Conservation (phyloP, 2,329 filamentous ascomycete genomes). For the Claviceps humidiphila region DNA sequence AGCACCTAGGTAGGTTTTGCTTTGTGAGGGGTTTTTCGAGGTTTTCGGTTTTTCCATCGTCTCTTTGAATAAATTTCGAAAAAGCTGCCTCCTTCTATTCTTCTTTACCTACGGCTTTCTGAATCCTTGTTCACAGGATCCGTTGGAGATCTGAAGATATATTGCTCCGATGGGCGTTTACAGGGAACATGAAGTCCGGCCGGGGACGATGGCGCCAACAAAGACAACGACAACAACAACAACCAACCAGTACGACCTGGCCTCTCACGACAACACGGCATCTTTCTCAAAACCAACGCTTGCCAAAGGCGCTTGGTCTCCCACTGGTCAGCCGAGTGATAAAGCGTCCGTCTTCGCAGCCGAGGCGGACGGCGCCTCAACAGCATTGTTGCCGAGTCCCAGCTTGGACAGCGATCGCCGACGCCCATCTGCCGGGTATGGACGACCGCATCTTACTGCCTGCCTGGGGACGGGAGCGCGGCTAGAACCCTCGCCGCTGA, state of each 20-base stretch:
- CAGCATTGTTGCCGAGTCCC: slow-evolving; percentile 12
- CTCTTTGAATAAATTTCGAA: not conserved
- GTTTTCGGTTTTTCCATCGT: not conserved
- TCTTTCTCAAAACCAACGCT: slow-evolving; percentile 1
- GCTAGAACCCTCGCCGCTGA: slow-evolving; percentile 10
- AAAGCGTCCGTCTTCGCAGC: slow-evolving; percentile 2
- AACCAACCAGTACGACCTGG: not conserved
- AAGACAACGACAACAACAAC: not conserved
- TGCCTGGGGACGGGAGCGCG: not conserved
- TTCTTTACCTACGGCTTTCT: not conserved
- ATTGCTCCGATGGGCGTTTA: not conserved
- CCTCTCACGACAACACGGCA: not conserved
- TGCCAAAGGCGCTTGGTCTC: no score
- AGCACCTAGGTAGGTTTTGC: not conserved
- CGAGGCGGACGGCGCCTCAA: not conserved
- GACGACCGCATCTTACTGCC: not conserved
- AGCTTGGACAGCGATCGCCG: slow-evolving; percentile 7
- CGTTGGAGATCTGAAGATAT: no score
- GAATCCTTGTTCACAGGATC: no score
- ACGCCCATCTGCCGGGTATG: slow-evolving; percentile 7
- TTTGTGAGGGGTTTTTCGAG: not conserved
- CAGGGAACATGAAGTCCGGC: not conserved
- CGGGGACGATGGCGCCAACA: not conserved
- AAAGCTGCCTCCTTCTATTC: not conserved
- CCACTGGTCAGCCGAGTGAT: not conserved